phyloP scores from a whole-genome alignment of 495 filamentous ascomycete genomes.

The Pyronema domesticum region DNA sequence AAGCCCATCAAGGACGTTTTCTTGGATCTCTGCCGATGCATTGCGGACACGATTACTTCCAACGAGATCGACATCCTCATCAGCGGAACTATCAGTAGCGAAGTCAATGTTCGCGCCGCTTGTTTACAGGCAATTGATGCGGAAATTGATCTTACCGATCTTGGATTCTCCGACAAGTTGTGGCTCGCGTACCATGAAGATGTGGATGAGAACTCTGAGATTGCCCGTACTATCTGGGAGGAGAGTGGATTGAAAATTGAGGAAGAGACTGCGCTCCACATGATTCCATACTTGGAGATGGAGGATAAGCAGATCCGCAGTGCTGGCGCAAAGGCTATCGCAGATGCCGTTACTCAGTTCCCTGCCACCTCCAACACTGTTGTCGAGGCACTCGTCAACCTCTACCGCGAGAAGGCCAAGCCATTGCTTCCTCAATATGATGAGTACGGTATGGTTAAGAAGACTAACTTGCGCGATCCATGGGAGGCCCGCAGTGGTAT shows the following conservation, averaged over 20 bases:
- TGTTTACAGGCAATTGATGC: slow-evolving; percentile 78
- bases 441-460: slow-evolving; percentile 80
- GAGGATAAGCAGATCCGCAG: slow-evolving; percentile 62
- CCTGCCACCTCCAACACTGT: slow-evolving; percentile 38
- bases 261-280: slow-evolving; percentile 42
- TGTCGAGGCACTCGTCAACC: slow-evolving; percentile 42
- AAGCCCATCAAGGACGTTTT: slow-evolving; percentile 85
- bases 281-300: slow-evolving; percentile 63
- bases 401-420: slow-evolving; percentile 61
- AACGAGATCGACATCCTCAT: slow-evolving; percentile 55
- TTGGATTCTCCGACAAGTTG: slow-evolving; percentile 70
- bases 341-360: slow-evolving; percentile 46
- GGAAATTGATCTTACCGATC: slow-evolving; percentile 76
- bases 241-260: slow-evolving; percentile 64
- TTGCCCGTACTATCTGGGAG: slow-evolving; percentile 81
- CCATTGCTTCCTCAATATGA: slow-evolving; percentile 67
- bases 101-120: slow-evolving; percentile 64
- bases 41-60: slow-evolving; percentile 53
- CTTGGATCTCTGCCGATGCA: slow-evolving; percentile 58
- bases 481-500: slow-evolving; percentile 84
- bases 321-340: slow-evolving; percentile 68
- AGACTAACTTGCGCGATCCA: slow-evolving; percentile 62
- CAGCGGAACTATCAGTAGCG: slow-evolving; percentile 55
- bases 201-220: slow-evolving; percentile 66
- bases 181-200: slow-evolving; percentile 90